phyloP scores from a whole-genome alignment of 768 basidiomycete genomes.

The Rhodotorula taiwanensis region DNA sequence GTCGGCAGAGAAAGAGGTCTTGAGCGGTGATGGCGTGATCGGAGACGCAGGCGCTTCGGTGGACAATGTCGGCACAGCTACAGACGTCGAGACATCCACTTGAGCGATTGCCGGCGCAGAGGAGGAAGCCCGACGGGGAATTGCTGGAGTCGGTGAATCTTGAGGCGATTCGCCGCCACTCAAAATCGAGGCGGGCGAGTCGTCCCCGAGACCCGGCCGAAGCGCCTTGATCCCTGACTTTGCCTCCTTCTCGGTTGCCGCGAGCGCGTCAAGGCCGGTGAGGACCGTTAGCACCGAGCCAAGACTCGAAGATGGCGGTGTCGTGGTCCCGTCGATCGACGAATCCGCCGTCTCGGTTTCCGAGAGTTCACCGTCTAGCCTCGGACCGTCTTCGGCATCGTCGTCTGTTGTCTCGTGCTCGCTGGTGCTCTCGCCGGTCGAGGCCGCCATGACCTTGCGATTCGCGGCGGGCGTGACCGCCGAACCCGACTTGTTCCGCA shows the following conservation, averaged over 20 bases:
- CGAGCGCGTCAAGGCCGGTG: no score
- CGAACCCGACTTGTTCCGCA: conserved; percentile 1
- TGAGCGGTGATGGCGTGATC: background rate
- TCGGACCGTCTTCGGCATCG: background rate
- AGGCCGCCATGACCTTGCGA: background rate
- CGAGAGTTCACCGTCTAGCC: no score
- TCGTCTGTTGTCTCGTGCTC: background rate
- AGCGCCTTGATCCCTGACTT: no score
- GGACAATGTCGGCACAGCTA: no score
- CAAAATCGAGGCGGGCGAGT: background rate
- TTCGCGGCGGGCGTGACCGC: background rate
- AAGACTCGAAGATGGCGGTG: no score
- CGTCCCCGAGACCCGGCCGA: background rate
- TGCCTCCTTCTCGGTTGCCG: no score
- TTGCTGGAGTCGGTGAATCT: background rate
- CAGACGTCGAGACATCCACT: no score
- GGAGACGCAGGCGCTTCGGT: background rate
- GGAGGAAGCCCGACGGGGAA: background rate
- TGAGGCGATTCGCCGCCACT: conserved; percentile 5
- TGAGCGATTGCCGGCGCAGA: background rate
- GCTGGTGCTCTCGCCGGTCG: background rate
- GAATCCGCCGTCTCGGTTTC: no score
- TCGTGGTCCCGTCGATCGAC: no score
- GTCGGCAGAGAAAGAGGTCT: background rate
- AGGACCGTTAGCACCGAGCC: no score